Evolutionary conservation across 2,329 filamentous ascomycete species (phyloP).

Genomic region (Alternaria metachromatica): DNA sequence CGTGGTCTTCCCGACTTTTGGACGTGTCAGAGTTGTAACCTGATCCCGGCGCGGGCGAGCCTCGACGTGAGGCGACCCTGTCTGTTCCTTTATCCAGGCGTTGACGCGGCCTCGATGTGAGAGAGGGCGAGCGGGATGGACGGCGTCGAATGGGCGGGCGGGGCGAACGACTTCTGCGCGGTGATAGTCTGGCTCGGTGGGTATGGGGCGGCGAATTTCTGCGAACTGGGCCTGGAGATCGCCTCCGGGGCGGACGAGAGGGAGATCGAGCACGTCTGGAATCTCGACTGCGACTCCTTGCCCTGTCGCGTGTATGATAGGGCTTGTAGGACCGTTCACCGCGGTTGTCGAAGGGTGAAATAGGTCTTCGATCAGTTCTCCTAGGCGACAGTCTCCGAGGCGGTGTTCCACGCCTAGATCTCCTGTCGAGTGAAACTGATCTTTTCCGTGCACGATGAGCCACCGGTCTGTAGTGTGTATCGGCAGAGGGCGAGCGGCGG

Average conservation of each 20-base stretch:
- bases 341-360: slow-evolving; percentile 30
- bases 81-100: slow-evolving; percentile 29
- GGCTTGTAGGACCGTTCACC: slow-evolving; percentile 29
- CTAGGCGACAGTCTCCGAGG: slow-evolving; percentile 39
- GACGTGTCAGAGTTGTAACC: slow-evolving; percentile 41
- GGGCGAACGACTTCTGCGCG: slow-evolving; percentile 34
- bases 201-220: slow-evolving; percentile 32
- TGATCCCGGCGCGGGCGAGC: slow-evolving; percentile 37
- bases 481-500: slow-evolving; percentile 51
- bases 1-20: slow-evolving; percentile 32
- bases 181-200: slow-evolving; percentile 24
- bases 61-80: slow-evolving; percentile 28
- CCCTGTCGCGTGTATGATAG: slow-evolving; percentile 22
- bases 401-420: slow-evolving; percentile 37
- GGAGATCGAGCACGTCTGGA: slow-evolving; percentile 39
- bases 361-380: slow-evolving; percentile 33
- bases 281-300: slow-evolving; percentile 36
- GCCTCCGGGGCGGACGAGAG: slow-evolving; percentile 40
- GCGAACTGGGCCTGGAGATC: slow-evolving; percentile 34
- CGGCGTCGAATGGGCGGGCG: slow-evolving; percentile 31
- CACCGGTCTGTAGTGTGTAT: slow-evolving; percentile 46
- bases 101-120: slow-evolving; percentile 15
- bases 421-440: slow-evolving; percentile 40
- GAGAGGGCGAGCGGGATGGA: slow-evolving; percentile 40
- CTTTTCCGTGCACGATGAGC: slow-evolving; percentile 41